Evolutionary conservation across 805 yeast species (phyloP), one percentile per base, ranked within the genome.

Genomic region (Wickerhamiella sorbophila): DNA sequence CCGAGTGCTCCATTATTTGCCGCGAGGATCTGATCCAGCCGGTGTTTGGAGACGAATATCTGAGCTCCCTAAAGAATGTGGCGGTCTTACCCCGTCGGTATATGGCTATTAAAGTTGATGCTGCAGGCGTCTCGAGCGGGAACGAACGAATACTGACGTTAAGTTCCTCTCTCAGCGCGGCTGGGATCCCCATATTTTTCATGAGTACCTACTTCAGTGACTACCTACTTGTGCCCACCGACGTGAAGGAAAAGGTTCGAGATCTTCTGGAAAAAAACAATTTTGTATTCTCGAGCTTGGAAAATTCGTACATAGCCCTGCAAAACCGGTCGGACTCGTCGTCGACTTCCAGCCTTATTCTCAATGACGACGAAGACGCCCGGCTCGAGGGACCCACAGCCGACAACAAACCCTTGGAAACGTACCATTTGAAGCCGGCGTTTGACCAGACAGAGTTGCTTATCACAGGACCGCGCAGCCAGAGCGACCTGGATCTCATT

Each of bases 171-270:
- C 58, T 77, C n/a, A 68, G 79, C 1, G 61, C 64, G 31, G 72
- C 73, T 37, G 66, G 65, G 15, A 74, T 77, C 24, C 68, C 82
- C 2, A 62, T 77, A 27, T 77, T 75, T 52, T 77, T 77, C 56
- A 56, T 77, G 26, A 68, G 77, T 15, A 73, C 77, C 27, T 79
- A 77, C 57, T 76, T 74, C 55, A 70, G 75, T 33, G 81, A 77
- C 55, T 71, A 73, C 37, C 76, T 77, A 18, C 59, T 77, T 37
- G 65, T 76, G n/a, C 84, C 84, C 0, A 56, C 54, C 31, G 50
- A 53, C 4, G 62, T 65, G 5, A 65, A 67, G 46, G 62, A 58
- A 1, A 62, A 65, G 43, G 80, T 74, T 1, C 56, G 71, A 3
- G 51, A 54, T 24, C 65, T 74, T 3, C 55, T 77, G 33, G 63